Conservation (phyloP, 805 yeast genomes). For the Teunomyces stri region DNA sequence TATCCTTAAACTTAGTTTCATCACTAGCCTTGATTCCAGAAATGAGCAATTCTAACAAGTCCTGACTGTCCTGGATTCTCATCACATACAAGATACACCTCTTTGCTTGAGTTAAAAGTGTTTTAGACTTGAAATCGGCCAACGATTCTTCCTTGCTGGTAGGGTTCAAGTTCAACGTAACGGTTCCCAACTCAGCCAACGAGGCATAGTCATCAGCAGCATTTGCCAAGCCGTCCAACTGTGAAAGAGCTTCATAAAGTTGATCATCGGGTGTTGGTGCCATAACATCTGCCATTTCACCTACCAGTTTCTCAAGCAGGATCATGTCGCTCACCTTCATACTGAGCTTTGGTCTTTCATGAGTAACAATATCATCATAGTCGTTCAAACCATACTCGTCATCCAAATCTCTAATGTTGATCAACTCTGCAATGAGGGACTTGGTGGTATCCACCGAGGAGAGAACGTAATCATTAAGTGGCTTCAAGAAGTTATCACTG, state of each 20-base stretch:
- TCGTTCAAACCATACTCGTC: constrained; percentile 57
- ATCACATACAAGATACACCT: constrained; percentile 79
- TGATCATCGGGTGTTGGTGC: constrained; percentile 57
- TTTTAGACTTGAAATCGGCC: constrained; percentile 55
- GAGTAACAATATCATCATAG: constrained; percentile 62
- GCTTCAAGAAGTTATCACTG: constrained; percentile 70
- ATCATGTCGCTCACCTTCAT: constrained; percentile 48
- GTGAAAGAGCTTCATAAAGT: constrained; percentile 41
- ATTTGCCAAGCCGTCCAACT: constrained; percentile 38
- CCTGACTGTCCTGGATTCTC: constrained; percentile 72
- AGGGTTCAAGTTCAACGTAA: constrained; percentile 59
- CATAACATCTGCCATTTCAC: constrained; percentile 38
- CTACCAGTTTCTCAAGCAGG: constrained; percentile 43
- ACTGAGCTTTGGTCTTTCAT: constrained; percentile 45
- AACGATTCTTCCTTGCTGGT: constrained; percentile 44
- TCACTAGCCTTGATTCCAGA: constrained; percentile 66
- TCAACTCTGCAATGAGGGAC: constrained; percentile 43
- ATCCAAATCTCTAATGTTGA: constrained; percentile 58
- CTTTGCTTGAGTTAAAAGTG: constrained; percentile 73
- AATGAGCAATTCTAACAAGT: constrained; percentile 65
- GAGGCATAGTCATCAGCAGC: constrained; percentile 43
- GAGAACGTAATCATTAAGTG: constrained; percentile 70
- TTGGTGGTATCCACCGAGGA: constrained; percentile 48
- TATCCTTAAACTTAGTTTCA: constrained; percentile 59
- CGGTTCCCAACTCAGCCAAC: constrained; percentile 49